phyloP scores from a whole-genome alignment of 2,329 filamentous ascomycete genomes.

The Aureobasidium uvarum region DNA sequence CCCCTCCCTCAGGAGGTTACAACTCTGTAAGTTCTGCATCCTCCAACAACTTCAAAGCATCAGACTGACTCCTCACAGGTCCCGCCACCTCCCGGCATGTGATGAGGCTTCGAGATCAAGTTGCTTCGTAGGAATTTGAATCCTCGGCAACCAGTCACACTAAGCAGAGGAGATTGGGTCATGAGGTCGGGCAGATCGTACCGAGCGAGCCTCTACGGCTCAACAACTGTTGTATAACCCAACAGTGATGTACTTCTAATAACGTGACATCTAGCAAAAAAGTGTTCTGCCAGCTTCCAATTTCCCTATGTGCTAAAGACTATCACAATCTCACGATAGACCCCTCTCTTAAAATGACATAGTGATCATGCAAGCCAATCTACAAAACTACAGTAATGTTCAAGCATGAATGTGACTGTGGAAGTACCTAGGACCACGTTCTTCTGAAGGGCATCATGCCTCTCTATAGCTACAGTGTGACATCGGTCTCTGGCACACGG shows the following conservation, averaged over 20 bases:
- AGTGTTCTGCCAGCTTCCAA: background rate
- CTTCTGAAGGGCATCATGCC: background rate
- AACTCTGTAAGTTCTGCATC: slow-evolving; percentile 56
- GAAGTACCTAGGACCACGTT: background rate
- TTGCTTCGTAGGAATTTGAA: background rate
- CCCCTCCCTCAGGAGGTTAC: slow-evolving; percentile 59
- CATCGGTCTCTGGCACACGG: background rate
- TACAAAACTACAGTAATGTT: too few species aligned
- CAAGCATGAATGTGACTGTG: background rate
- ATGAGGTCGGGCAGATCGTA: background rate
- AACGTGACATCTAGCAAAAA: background rate
- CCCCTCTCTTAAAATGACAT: background rate
- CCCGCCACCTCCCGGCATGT: slow-evolving; percentile 54
- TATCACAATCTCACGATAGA: background rate
- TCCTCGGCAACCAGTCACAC: background rate
- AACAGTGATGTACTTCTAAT: slow-evolving; percentile 1
- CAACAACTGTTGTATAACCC: background rate
- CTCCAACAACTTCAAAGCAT: background rate
- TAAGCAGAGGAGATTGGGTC: background rate
- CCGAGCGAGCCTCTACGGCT: background rate
- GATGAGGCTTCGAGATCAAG: background rate
- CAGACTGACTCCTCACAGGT: slow-evolving; percentile 41
- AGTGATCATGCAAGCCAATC: background rate
- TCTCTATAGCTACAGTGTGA: background rate
- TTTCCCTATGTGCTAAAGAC: background rate